These are phyloP conservation scores for Saccharomyces hybrid DNA, from an alignment of 1,139 yeast genomes.

Conservation along the genomic window DNA sequence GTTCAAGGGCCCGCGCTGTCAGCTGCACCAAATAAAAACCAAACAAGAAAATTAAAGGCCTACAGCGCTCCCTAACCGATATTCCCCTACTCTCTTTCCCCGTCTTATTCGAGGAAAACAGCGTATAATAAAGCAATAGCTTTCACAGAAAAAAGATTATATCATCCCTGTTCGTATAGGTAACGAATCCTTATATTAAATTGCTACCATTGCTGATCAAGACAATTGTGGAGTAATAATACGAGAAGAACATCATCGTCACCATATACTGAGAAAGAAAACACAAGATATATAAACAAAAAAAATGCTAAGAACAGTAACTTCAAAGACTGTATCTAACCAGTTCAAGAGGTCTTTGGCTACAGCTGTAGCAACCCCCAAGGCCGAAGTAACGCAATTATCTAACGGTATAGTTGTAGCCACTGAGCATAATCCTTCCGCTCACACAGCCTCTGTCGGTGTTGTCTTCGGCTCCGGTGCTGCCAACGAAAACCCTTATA, in stretches of 20 bases:
- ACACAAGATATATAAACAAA: not conserved
- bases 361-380: slow-evolving; percentile 42
- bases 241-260: not conserved
- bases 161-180: not conserved
- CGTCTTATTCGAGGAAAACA: not conserved
- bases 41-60: not conserved
- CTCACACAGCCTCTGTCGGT: slow-evolving; percentile 57
- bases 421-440: slow-evolving; percentile 52
- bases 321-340: slow-evolving; percentile 16
- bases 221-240: not conserved
- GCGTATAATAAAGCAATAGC: not conserved
- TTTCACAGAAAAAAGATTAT: not conserved
- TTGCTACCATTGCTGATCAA: not conserved
- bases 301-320: slow-evolving; percentile 26
- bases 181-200: not conserved
- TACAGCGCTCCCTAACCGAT: slow-evolving; percentile 1
- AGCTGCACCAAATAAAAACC: not conserved
- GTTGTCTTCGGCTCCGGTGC: slow-evolving; percentile 70
- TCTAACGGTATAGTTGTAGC: slow-evolving; percentile 69
- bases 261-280: not conserved
- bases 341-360: slow-evolving; percentile 36
- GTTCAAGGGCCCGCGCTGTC: not conserved
- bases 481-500: slow-evolving; percentile 68
- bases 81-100: not conserved
- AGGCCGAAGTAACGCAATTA: slow-evolving; percentile 56